Base-by-base conservation (phyloP, 768 basidiomycete species). In the Suillus occidentalis region DNA sequence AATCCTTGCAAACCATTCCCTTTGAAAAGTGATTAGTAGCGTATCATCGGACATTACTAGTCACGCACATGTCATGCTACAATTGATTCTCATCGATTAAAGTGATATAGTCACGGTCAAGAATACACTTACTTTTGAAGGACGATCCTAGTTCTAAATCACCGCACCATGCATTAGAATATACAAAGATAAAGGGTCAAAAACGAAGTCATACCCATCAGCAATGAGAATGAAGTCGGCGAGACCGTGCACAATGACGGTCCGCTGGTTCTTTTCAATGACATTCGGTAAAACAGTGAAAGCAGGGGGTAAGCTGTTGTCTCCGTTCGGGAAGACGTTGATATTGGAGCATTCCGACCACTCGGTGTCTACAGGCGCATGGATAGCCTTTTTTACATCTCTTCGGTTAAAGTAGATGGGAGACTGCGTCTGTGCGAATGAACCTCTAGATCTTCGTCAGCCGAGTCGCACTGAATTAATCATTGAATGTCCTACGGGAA, bases 151-250 rank as follows among this genome's bases (percentile, higher is more conserved):
- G 85, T 80, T 58, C 84, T 84, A 53, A 49, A 52, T 12, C 8
- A 60, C 49, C 36, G 53, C 59, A 34, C 25, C 22, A 4, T 37
- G 20, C 22, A 4, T 42, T 45, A 42, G 31, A 20, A 63, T 6
- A 2, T 25, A 45, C 18, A 40, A 0, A 47, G 52, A 25, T 14
- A 1, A 37, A 34, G 42, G n/a, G 4, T 7, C 22, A 6, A 12
- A 6, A 31, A 62, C n/a, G 1, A 6, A 31, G 2, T 18, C 34
- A 18, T 62, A 89, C 88, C 91, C 91, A 66, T 91, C 87, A 10
- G 90, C 85, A 58, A 92, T 90, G 42, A 90, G 77, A 63, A 89
- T 81, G 69, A 85, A 92, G 73, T 93, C 91, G 0, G 85, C 88
- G 58, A 91, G 78, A 0, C 91, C 91, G 58, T 93, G 90, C 6